These are phyloP conservation scores for Cystobasidiaceae sp. DNA, from an alignment of 1,284 basidiomycete genomes.

Conservation along the genomic window DNA sequence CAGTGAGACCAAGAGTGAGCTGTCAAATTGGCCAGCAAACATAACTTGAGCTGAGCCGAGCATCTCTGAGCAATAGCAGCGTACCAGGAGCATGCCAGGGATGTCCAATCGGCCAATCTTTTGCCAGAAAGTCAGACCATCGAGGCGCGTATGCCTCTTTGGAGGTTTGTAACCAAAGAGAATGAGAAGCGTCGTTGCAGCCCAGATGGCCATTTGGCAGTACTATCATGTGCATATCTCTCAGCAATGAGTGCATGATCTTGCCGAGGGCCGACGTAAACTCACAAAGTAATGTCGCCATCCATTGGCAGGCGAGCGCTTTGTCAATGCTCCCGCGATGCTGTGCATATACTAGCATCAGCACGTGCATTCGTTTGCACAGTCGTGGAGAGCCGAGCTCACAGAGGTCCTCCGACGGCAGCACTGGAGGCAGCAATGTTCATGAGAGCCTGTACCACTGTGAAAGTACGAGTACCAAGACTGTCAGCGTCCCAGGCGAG, in stretches of 20 bases:
- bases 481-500: not conserved
- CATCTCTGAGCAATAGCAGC: no score
- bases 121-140: not conserved
- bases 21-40: not conserved
- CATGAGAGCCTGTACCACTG: conserved; percentile 1
- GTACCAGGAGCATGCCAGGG: not conserved
- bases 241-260: no score
- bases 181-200: not conserved
- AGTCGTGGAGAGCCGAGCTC: not conserved
- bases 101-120: conserved; percentile 1
- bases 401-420: not conserved
- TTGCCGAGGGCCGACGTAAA: no score
- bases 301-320: not conserved
- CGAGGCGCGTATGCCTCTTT: not conserved
- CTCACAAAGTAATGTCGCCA: conserved; percentile 8
- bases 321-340: not conserved
- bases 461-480: not conserved
- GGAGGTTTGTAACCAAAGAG: conserved; percentile 4
- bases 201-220: conserved; percentile 6
- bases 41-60: no score
- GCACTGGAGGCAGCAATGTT: not conserved
- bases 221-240: not conserved
- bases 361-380: no score
- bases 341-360: no score
- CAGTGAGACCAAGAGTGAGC: not conserved